phyloP scores from a whole-genome alignment of 1,284 basidiomycete species.

The Gastroboletus turbinatus region DNA sequence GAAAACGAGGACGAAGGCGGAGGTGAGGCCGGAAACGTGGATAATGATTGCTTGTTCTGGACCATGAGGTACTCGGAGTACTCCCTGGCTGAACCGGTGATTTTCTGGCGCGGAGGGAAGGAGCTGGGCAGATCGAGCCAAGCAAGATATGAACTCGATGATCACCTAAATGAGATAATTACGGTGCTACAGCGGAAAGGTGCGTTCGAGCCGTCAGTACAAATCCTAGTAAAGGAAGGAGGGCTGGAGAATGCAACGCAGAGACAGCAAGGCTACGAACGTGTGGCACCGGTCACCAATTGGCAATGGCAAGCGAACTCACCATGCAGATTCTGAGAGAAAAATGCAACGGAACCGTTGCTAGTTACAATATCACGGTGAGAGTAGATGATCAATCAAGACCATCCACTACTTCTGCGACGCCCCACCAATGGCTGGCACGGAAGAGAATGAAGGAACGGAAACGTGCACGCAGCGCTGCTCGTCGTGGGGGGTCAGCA shows the following conservation, averaged over 20 bases:
- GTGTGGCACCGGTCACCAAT: slow-evolving; percentile 19
- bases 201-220: slow-evolving; percentile 19
- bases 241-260: slow-evolving; percentile 35
- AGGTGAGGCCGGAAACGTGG: slow-evolving; percentile 41
- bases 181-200: slow-evolving; percentile 29
- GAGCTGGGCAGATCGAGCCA: slow-evolving; percentile 23
- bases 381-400: slow-evolving; percentile 27
- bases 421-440: not conserved
- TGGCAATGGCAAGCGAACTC: slow-evolving; percentile 17
- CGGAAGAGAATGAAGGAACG: slow-evolving; percentile 15
- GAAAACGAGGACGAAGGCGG: slow-evolving; percentile 47
- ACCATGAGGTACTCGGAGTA: slow-evolving; percentile 31
- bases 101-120: slow-evolving; percentile 25
- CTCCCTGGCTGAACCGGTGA: slow-evolving; percentile 33
- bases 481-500: slow-evolving; percentile 17
- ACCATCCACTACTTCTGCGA: slow-evolving; percentile 23
- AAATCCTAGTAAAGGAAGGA: slow-evolving; percentile 20
- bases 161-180: slow-evolving; percentile 33
- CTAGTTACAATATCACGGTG: not conserved
- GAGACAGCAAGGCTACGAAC: slow-evolving; percentile 39
- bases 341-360: slow-evolving; percentile 7
- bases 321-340: slow-evolving; percentile 25
- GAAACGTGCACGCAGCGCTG: slow-evolving; percentile 18
- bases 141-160: slow-evolving; percentile 29
- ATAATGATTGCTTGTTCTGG: slow-evolving; percentile 37